Base-by-base conservation (phyloP, 2,329 filamentous ascomycete species). In the Huntiella omanensis region DNA sequence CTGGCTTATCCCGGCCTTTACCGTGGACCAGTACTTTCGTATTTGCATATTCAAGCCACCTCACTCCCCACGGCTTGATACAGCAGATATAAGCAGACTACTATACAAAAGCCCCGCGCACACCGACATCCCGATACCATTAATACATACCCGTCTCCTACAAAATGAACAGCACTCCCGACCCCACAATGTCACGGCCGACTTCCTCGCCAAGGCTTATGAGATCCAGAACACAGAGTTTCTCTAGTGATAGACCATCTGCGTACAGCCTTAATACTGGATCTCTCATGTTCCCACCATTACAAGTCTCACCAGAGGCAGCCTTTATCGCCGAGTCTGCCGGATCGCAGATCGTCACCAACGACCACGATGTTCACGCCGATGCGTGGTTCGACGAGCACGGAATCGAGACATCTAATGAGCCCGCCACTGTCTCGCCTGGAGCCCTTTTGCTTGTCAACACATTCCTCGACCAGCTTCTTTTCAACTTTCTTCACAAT, bases 311-410 rank as follows among this genome's bases (percentile, higher is more conserved):
- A 40, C 91, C 88, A 7, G 69, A 80, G 53, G 80, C 91, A 28
- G 83, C 78, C 13, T 98, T 92, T 63, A 87, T 98, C 56, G 87
- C 88, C 40, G 70, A 77, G 32, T 80, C 85, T 40, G 85, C 88
- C 49, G 91, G 88, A 44, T 86, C 84, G 13, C 85, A 95, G 59
- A 88, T 93, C 52, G 79, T 96, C 54, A 88, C 84, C 49, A 85
- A 86, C 57, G 80, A 92, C 57, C 80, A 91, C 62, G 83, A 88
- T 56, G 77, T 73, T 53, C 77, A 81, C 57, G 71, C 77, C 49
- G 75, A 77, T 54, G 67, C 76, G 43, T 79, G 79, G 69, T 75
- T 77, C 55, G 75, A 83, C 56, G 72, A 80, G 51, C 71, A 81
- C 53, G 75, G 75, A 43, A 69, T 79, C 47, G 73, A 78, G 53